These are phyloP conservation scores for Cryptococcus wingfieldii DNA, from an alignment of 1,284 basidiomycete genomes.

Conservation along the genomic window DNA sequence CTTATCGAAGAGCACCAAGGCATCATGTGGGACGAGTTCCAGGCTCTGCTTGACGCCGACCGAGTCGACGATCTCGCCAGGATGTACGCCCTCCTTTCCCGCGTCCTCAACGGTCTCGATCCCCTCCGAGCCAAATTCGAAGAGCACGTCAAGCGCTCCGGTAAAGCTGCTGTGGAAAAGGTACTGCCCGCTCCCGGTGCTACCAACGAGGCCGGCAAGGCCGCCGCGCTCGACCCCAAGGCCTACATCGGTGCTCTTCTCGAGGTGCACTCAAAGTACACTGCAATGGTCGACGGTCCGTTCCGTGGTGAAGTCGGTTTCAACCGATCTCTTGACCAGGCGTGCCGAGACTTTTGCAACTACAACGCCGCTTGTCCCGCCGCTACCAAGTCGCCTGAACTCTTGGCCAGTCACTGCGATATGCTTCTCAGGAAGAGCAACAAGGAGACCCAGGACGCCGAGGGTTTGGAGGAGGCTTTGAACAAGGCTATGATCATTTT, in stretches of 20 bases:
- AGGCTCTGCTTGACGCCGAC: slow-evolving; percentile 84
- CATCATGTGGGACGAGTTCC: slow-evolving; percentile 93
- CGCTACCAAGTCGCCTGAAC: slow-evolving; percentile 86
- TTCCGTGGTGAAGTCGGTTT: slow-evolving; percentile 95
- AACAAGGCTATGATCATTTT: slow-evolving; percentile 96
- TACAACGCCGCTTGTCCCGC: slow-evolving; percentile 85
- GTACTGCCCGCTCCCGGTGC: slow-evolving; percentile 58
- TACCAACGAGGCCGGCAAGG: slow-evolving; percentile 56
- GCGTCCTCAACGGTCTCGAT: slow-evolving; percentile 86
- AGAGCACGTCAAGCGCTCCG: slow-evolving; percentile 86
- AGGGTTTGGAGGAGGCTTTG: slow-evolving; percentile 83
- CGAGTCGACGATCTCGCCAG: slow-evolving; percentile 85
- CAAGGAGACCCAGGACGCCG: slow-evolving; percentile 75
- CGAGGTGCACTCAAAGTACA: slow-evolving; percentile 87
- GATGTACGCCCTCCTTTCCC: slow-evolving; percentile 88
- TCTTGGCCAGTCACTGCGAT: slow-evolving; percentile 92
- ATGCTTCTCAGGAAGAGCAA: slow-evolving; percentile 89
- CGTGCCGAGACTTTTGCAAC: slow-evolving; percentile 95
- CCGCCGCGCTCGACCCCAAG: slow-evolving; percentile 69
- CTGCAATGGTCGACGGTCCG: slow-evolving; percentile 80
- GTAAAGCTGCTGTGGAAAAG: slow-evolving; percentile 77
- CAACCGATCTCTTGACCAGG: slow-evolving; percentile 88
- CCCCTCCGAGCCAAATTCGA: slow-evolving; percentile 91
- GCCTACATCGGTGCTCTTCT: slow-evolving; percentile 90
- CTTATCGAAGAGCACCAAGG: slow-evolving; percentile 84